Percentiles rank a stretch among this genome's conserved stretches.
Evolutionary conservation across 805 yeast species (phyloP).

Genomic region (Teunomyces kruisii): DNA sequence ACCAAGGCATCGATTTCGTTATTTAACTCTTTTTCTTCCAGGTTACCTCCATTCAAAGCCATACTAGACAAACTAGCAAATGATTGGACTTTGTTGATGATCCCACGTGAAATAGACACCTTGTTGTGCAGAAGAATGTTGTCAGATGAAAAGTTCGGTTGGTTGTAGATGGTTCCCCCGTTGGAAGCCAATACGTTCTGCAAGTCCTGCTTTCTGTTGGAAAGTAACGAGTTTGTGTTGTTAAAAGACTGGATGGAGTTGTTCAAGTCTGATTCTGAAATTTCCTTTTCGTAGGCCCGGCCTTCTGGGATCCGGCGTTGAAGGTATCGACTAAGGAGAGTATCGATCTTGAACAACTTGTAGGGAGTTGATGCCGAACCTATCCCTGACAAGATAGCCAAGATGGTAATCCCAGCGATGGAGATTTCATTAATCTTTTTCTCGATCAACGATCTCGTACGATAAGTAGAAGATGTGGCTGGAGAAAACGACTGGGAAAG

Average conservation of each 20-base stretch:
- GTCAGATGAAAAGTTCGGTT: slow-evolving; percentile 12
- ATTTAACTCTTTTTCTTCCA: slow-evolving; percentile 33
- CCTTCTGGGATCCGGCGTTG: slow-evolving; percentile 3
- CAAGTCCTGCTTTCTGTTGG: slow-evolving; percentile 34
- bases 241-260: slow-evolving; percentile 38
- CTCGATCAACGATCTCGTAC: slow-evolving; percentile 32
- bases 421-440: slow-evolving; percentile 46
- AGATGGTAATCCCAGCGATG: slow-evolving; percentile 49
- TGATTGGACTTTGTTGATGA: slow-evolving; percentile 41
- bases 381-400: slow-evolving; percentile 51
- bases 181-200: slow-evolving; percentile 14
- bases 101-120: slow-evolving; percentile 24
- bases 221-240: slow-evolving; percentile 36
- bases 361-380: slow-evolving; percentile 51
- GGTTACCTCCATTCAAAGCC: slow-evolving; percentile 11
- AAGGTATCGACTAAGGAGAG: slow-evolving; percentile 2
- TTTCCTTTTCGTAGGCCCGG: slow-evolving; percentile 10
- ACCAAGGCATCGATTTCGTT: slow-evolving; percentile 40
- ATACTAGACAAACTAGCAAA: slow-evolving; percentile 34
- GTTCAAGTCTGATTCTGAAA: slow-evolving; percentile 34
- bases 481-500: slow-evolving; percentile 26
- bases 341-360: slow-evolving; percentile 16
- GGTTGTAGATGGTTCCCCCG: slow-evolving; percentile 29
- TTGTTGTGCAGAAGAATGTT: slow-evolving; percentile 9
- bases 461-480: slow-evolving; percentile 10